These are phyloP conservation scores for Staphylotrichum longicolle DNA, from an alignment of 495 filamentous ascomycete species.

Conservation along the genomic window DNA sequence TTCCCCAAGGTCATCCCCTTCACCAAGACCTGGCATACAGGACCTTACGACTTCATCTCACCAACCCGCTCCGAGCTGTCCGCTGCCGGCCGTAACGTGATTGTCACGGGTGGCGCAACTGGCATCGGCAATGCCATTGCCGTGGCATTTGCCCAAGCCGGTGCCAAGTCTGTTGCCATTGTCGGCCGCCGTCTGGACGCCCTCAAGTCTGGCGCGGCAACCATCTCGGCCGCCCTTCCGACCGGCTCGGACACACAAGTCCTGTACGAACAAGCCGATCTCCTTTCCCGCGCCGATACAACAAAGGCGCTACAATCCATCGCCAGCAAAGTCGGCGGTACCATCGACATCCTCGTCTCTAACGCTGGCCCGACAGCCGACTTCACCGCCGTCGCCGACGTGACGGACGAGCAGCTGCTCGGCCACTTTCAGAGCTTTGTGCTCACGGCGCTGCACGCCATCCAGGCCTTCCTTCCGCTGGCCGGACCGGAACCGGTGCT, in stretches of 20 bases:
- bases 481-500: too few species aligned
- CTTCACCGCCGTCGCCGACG: conserved; percentile 19
- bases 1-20: conserved; percentile 7
- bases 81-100: conserved; percentile 42
- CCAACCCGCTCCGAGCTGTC: conserved; percentile 43
- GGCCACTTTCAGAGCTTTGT: not conserved
- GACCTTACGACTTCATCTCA: conserved; percentile 44
- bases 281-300: too few species aligned
- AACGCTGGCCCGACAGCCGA: conserved; percentile 2
- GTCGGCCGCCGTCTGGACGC: conserved; percentile 24
- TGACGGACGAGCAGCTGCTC: conserved; percentile 27
- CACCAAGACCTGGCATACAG: conserved; percentile 34
- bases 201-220: too few species aligned
- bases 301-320: not conserved
- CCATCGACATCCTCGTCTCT: conserved; percentile 22
- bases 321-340: not conserved
- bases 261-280: too few species aligned
- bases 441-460: too few species aligned
- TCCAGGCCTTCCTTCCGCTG: too few species aligned
- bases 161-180: conserved; percentile 30
- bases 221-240: too few species aligned
- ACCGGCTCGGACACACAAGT: too few species aligned
- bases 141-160: conserved; percentile 34
- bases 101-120: conserved; percentile 48
- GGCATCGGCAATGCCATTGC: conserved; percentile 38